Percentiles rank a stretch among this genome's conserved stretches.
Conservation (phyloP, 1,139 yeast species). For the Lodderomyces metapsilosis region DNA sequence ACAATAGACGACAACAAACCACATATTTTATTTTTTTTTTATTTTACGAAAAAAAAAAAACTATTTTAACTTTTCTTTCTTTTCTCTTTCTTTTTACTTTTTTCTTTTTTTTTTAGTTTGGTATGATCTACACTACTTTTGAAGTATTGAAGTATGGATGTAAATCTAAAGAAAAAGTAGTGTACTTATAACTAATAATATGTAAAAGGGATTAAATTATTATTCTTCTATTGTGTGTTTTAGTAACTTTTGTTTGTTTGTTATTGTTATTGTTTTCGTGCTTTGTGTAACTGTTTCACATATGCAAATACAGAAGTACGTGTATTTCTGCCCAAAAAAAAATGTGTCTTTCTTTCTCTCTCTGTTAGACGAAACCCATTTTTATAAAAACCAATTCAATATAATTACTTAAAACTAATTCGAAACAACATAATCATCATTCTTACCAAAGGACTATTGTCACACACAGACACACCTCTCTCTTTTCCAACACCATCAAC, state of each 20-base stretch:
- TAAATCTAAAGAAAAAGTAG: background rate
- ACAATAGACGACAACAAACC: no score
- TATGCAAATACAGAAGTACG: background rate
- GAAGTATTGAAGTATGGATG: background rate
- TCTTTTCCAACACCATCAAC: background rate
- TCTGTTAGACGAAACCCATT: no score
- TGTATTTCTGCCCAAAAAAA: background rate
- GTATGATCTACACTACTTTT: background rate
- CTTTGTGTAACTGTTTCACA: background rate
- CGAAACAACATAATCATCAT: background rate
- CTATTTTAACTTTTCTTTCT: no score
- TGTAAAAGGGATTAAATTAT: background rate
- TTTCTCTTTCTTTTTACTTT: background rate
- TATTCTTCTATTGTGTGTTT: no score
- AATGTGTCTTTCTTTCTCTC: background rate
- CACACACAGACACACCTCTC: background rate
- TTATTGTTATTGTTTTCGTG: background rate
- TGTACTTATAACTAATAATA: background rate
- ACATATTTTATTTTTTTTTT: no score
- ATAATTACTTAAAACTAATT: background rate
- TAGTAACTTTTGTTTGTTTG: background rate
- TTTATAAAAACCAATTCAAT: background rate
- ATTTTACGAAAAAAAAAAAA: background rate
- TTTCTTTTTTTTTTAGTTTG: background rate
- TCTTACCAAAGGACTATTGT: background rate